Evolutionary conservation across 1,284 basidiomycete genomes (phyloP).

Genomic region (Termitomyces sp.): DNA sequence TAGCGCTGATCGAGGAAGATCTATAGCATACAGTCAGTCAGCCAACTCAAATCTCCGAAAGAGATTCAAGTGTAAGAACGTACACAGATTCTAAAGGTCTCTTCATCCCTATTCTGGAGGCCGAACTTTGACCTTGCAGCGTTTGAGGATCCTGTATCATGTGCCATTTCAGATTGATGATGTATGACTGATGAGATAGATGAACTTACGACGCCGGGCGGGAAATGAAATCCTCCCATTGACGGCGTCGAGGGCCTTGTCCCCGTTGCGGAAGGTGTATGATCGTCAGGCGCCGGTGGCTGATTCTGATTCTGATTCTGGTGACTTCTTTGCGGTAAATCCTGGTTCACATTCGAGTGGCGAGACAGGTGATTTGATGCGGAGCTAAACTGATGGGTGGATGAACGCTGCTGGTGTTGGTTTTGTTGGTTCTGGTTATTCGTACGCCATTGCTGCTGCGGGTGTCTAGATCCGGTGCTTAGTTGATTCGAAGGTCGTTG

Average conservation of each 20-base stretch:
- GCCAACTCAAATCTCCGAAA: not conserved
- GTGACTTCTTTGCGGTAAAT: conserved; percentile 13
- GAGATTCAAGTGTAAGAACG: not conserved
- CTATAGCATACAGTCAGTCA: not conserved
- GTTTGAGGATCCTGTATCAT: not conserved
- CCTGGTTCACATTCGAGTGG: conserved; percentile 6
- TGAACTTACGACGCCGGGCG: conserved; percentile 38
- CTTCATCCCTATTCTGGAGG: conserved; percentile 23
- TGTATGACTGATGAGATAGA: not conserved
- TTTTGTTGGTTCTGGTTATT: conserved; percentile 14
- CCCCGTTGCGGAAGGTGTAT: conserved; percentile 11
- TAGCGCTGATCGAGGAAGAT: conserved; percentile 4
- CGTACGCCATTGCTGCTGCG: conserved; percentile 9
- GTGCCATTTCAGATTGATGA: not conserved
- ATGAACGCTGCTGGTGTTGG: conserved; percentile 2
- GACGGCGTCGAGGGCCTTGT: conserved; percentile 33
- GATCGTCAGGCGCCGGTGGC: conserved; percentile 8
- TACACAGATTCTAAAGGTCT: conserved; percentile 27
- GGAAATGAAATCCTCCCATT: conserved; percentile 51
- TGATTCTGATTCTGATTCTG: conserved; percentile 19
- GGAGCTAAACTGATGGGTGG: not conserved
- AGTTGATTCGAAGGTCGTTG: conserved; percentile 11
- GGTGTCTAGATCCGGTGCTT: not conserved
- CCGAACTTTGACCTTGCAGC: not conserved
- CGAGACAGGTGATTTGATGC: not conserved